Base-by-base conservation (phyloP, 169 alveolate genomes). In the Fabrea salina region DNA sequence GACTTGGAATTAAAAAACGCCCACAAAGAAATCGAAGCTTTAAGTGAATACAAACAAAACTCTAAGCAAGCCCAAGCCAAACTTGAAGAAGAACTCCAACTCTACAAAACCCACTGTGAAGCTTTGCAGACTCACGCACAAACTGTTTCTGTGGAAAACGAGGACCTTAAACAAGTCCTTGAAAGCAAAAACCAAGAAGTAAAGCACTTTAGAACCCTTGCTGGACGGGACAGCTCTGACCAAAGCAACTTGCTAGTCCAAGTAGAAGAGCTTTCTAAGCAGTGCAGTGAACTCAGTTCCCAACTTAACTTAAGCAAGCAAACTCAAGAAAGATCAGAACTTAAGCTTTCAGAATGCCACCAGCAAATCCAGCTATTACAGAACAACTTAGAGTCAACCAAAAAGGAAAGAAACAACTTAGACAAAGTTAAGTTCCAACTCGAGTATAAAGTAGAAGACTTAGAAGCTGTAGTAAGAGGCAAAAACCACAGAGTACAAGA, bases 151-250 rank as follows among this genome's bases (percentile, higher is more conserved):
- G 41, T 27, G 33, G 71, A 58, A 58, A 35, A 37, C 0, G 71
- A 58, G 33, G 35, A 22, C 35, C 33, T 27, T 32, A 58, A 58
- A 58, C 25, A 37, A 22, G 25, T 58, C 6, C 71, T 58, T 27
- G 71, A 58, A 6, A 58, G 71, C 71, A 27, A 35, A 22, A 35
- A 37, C 3, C 71, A 58, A 58, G 71, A 58, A 58, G 33, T 58
- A 5, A 58, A 58, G 33, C 33, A 58, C 16, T 58, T 58, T 35
- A 4, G 71, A 27, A n/a, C n/a, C n/a, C n/a, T n/a, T n/a, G n/a
- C n/a, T n/a, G n/a, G n/a, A n/a, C n/a, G n/a, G n/a, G n/a, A n/a
- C n/a, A n/a, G n/a, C n/a, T n/a, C n/a, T n/a, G n/a, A n/a, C n/a
- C n/a, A n/a, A n/a, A n/a, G n/a, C n/a, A n/a, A n/a, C n/a, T n/a